Percentiles rank a stretch among this genome's conserved stretches.
Evolutionary conservation across 148 eudicot genomes (phyloP).

Genomic region (Diospyros kaki): DNA sequence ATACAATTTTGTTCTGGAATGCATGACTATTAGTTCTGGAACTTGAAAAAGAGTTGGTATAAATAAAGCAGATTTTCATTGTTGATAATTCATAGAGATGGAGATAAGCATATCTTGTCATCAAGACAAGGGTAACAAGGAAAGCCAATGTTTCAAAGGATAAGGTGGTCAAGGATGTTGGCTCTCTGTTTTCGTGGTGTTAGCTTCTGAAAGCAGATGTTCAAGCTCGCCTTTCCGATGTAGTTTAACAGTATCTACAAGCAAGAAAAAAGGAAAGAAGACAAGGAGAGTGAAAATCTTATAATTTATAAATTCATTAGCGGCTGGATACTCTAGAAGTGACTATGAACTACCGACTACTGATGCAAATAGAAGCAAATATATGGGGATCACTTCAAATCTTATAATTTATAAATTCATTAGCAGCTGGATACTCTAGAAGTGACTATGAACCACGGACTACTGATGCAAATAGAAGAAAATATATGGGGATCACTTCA

Average conservation of each 20-base stretch:
- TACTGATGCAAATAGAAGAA: too few species aligned
- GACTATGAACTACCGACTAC: neutral
- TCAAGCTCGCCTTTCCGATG: slow-evolving; percentile 79
- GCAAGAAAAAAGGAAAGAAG: neutral
- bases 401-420: too few species aligned
- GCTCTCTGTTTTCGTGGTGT: slow-evolving; percentile 37
- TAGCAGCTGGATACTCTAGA: too few species aligned
- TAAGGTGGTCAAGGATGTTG: neutral
- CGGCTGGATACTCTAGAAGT: neutral
- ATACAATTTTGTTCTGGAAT: neutral
- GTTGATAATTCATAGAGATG: neutral
- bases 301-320: too few species aligned
- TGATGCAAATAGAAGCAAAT: too few species aligned
- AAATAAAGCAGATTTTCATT: neutral
- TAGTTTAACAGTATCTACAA: slow-evolving; percentile 66
- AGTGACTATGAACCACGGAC: neutral
- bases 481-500: neutral
- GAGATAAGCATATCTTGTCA: slow-evolving; percentile 4
- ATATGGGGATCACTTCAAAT: neutral
- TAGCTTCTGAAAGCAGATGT: slow-evolving; percentile 61
- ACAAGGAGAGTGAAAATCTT: neutral
- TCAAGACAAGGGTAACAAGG: slow-evolving; percentile 4
- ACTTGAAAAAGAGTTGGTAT: neutral
- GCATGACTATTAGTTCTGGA: neutral
- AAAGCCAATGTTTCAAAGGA: neutral